Evolutionary conservation across 306 rosid species (phyloP), one percentile per base, ranked within the genome.

Genomic region (Lablab purpureus): DNA sequence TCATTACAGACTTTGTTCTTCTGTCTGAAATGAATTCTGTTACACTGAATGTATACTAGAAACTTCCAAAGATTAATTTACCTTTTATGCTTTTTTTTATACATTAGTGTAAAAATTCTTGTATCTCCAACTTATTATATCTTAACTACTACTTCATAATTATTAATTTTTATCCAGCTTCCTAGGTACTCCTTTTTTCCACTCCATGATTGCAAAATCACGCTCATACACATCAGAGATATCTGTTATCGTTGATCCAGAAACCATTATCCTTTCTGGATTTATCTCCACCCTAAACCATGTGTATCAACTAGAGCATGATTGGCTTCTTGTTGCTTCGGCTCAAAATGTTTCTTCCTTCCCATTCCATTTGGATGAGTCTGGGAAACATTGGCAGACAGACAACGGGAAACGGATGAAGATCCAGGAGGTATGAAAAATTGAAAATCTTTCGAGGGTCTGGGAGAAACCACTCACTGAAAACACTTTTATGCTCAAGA

Each of bases 121-220:
- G 22, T 10, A 12, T 3, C 6, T 2, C 1, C 9, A 12, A 11
- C 7, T 13, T 5, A 58, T 58, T 23, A 21, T 37, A 62, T 25
- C 79, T 50, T 6, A 70, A 34, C 6, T 46, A 56, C 25, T 87
- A 47, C 37, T 15, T 41, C 75, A 71, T 82, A 65, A 82, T 80
- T 23, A 64, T 84, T 74, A 84, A 30, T 82, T 28, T 85, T 78
- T 79, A 13, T 87, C 47, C 87, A 95, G 99, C 85, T 95, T 95
- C 83, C 92, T 92, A 73, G 96, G 99, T 45, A 91, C 96, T 73
- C 97, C 99, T 40, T 92, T 83, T 83, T 88, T 95, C 83, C 98
- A 95, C 84, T 95, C 97, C 71, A 91, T 95, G 98, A 64, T 92
- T 79, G 91, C 89, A 67, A 95, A 87, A 54, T 90, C 93, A 5